Evolutionary conservation across 768 basidiomycete species (phyloP).

Genomic region (Mycena galopus): DNA sequence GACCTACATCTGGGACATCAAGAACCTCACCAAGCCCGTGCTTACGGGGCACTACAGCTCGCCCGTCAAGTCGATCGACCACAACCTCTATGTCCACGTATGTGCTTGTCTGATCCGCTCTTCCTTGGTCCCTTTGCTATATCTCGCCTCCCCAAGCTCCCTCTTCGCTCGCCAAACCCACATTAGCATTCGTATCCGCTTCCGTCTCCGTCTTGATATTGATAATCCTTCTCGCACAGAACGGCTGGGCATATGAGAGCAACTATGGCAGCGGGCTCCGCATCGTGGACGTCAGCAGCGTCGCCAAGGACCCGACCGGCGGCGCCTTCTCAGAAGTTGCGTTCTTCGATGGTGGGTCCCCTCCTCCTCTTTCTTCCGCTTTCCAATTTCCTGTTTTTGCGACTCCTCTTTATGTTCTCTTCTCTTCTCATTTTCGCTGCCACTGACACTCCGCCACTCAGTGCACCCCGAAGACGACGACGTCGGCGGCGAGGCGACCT

Average conservation of each 20-base stretch:
- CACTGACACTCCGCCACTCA: not conserved
- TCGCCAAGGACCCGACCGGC: constrained; percentile 46
- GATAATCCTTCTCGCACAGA: constrained; percentile 4
- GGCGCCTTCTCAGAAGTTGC: constrained; percentile 41
- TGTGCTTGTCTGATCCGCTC: not conserved
- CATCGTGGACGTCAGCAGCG: constrained; percentile 44
- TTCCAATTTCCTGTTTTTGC: not conserved
- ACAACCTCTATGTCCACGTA: constrained; percentile 44
- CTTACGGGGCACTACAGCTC: constrained; percentile 46
- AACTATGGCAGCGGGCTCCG: constrained; percentile 48
- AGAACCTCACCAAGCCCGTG: constrained; percentile 41
- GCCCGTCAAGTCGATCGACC: constrained; percentile 44
- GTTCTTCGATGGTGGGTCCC: constrained; percentile 41
- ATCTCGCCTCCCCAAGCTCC: too few species aligned
- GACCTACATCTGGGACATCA: constrained; percentile 50
- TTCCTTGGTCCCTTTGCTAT: too few species aligned
- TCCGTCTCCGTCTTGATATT: too few species aligned
- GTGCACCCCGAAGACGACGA: constrained; percentile 36
- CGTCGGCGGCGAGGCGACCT: constrained; percentile 31
- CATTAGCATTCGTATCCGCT: too few species aligned
- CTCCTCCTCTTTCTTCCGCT: too few species aligned
- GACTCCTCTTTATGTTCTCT: not conserved
- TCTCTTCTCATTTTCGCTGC: not conserved
- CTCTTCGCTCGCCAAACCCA: too few species aligned
- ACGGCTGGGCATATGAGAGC: constrained; percentile 45